Evolutionary conservation across 768 basidiomycete genomes (phyloP).

Genomic region (Udeniomyces megalosporus): DNA sequence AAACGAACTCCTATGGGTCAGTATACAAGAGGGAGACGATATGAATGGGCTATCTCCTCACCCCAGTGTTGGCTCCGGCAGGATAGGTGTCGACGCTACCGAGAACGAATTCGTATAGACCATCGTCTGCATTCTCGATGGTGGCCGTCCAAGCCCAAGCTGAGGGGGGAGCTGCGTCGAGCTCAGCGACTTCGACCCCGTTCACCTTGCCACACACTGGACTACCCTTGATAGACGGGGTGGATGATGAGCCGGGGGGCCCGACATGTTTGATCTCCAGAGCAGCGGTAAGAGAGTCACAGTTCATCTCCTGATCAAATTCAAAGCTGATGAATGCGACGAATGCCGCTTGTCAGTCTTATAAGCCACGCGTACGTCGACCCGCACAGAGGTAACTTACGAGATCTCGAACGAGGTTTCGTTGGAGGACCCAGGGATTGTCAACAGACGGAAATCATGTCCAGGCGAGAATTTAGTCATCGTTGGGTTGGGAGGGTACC

Average conservation of each 20-base stretch:
- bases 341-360: too few species aligned
- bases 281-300: conserved; percentile 42
- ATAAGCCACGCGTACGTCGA: too few species aligned
- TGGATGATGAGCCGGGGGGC: conserved; percentile 41
- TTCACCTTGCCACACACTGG: background rate
- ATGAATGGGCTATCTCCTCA: too few species aligned
- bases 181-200: conserved; percentile 8
- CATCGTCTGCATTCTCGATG: conserved; percentile 58
- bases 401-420: conserved; percentile 46
- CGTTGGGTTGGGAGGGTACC: conserved; percentile 46
- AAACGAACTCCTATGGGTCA: too few species aligned
- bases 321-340: conserved; percentile 37
- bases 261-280: conserved; percentile 51
- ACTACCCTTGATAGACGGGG: conserved; percentile 36
- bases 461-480: conserved; percentile 70
- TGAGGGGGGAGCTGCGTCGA: conserved; percentile 43
- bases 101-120: conserved; percentile 58
- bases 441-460: conserved; percentile 56
- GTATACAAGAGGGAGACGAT: too few species aligned
- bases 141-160: conserved; percentile 62
- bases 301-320: conserved; percentile 63
- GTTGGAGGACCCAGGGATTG: conserved; percentile 37
- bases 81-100: conserved; percentile 38
- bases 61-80: conserved; percentile 36
- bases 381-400: background rate